phyloP scores from a whole-genome alignment of 306 rosid species.

The Urtica urens region DNA sequence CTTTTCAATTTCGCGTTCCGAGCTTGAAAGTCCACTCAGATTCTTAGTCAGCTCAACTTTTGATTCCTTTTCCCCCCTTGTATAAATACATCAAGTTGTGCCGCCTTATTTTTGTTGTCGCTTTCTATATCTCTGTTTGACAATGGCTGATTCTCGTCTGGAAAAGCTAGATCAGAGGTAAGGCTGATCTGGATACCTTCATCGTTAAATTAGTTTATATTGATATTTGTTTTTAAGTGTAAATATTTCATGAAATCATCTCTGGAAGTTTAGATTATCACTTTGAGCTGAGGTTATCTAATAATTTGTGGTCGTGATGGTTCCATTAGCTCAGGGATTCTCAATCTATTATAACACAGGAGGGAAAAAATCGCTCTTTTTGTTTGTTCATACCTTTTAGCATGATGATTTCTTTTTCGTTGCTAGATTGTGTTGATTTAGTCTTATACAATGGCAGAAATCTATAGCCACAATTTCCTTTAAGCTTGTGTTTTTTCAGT shows the following conservation, averaged over 20 bases:
- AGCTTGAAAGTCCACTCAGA: neutral
- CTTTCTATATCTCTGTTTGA: slow-evolving; percentile 6
- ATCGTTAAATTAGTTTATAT: too few relatives aligned
- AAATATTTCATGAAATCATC: too few relatives aligned
- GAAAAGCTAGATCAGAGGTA: slow-evolving; percentile 64
- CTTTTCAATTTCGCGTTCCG: slow-evolving; percentile 8
- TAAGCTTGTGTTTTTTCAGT: neutral
- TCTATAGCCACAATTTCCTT: neutral
- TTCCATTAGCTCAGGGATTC: neutral
- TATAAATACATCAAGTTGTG: slow-evolving; percentile 8
- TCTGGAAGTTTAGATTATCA: neutral
- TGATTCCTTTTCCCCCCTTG: too few relatives aligned
- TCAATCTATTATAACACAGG: too few relatives aligned
- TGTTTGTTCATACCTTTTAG: slow-evolving; percentile 2
- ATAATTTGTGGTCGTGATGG: neutral
- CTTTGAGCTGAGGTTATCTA: neutral
- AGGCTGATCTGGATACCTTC: slow-evolving; percentile 22
- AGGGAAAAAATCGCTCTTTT: too few relatives aligned
- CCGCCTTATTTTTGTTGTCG: slow-evolving; percentile 8
- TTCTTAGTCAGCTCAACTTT: neutral
- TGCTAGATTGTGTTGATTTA: slow-evolving; percentile 7
- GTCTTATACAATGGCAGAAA: neutral
- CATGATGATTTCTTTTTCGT: slow-evolving; percentile 2
- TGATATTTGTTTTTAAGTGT: too few relatives aligned
- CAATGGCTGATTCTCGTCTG: slow-evolving; percentile 39